phyloP scores from a whole-genome alignment of 106 monocot genomes.

The Phalaenopsis aphrodite region DNA sequence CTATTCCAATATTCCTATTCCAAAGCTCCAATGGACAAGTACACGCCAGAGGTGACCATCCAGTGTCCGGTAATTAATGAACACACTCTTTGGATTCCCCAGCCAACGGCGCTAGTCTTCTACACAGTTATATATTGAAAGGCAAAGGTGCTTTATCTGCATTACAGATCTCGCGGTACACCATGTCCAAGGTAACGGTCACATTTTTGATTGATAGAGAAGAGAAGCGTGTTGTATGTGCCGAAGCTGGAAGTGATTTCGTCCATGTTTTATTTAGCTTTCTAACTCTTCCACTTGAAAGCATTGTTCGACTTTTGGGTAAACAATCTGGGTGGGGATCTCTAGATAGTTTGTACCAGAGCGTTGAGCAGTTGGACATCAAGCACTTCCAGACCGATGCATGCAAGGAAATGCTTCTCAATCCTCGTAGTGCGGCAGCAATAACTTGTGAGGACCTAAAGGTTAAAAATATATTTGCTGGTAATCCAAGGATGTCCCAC shows the following conservation, averaged over 20 bases:
- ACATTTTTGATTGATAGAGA: too few relatives aligned
- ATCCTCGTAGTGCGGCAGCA: constrained; percentile 10
- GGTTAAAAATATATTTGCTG: constrained; percentile 8
- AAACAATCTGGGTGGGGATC: constrained; percentile 6
- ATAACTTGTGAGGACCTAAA: constrained; percentile 11
- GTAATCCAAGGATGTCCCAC: constrained; percentile 5
- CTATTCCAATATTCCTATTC: too few relatives aligned
- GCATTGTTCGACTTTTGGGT: constrained; percentile 23
- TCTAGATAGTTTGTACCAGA: constrained; percentile 28
- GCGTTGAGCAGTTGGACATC: constrained; percentile 22
- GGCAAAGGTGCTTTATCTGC: too few relatives aligned
- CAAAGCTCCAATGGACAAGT: too few relatives aligned
- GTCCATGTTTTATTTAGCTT: constrained; percentile 49
- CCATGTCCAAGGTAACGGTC: too few relatives aligned
- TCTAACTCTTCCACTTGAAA: constrained; percentile 40
- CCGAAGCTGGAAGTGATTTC: constrained; percentile 30
- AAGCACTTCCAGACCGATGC: constrained; percentile 13
- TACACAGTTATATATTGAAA: too few relatives aligned
- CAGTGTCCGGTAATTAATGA: too few relatives aligned
- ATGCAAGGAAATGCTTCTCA: constrained; percentile 36
- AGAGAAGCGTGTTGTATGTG: constrained; percentile 14
- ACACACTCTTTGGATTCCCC: too few relatives aligned
- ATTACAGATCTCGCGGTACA: too few relatives aligned
- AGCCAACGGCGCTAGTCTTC: too few relatives aligned
- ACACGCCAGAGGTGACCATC: too few relatives aligned